Evolutionary conservation across 1,284 basidiomycete genomes (phyloP), one percentile per base, ranked within the genome.

Genomic region (Ustilago esculenta): DNA sequence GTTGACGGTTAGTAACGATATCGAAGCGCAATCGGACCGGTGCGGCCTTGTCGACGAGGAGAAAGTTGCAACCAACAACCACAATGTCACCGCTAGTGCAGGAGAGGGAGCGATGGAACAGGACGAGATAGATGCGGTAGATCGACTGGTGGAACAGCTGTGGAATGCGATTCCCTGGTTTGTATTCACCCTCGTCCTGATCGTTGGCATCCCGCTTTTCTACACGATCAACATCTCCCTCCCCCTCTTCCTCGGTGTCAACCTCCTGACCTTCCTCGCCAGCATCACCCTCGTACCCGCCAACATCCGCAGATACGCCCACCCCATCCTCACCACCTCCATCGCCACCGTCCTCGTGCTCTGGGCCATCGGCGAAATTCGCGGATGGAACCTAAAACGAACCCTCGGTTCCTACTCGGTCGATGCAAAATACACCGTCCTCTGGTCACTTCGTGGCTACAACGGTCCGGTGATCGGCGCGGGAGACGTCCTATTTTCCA

Each of bases 251-350:
- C 53, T 78, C 29, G 50, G 32, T 12, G 43, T 77, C 59, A 76
- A 76, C 50, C 27, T 78, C 30, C 36, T 78, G 12, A 72, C 75
- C 11, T 78, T 78, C 50, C 46, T 77, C 12, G 40, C 20, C 12
- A 25, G 55, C 27, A 78, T 78, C 68, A 65, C 71, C 0, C 24
- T 78, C 24, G 71, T 78, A 2, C 76, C 76, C 1, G 41, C 73
- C 1, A 17, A 15, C 11, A 54, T 77, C 24, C 63, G 76, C 0
- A 57, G 75, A 2, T 78, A 72, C 41, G 45, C 58, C 1, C 76
- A 78, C 27, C 76, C 76, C 12, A 78, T 78, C 47, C 67, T 78
- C 24, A 76, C 69, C 40, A 72, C 67, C 23, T 73, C 72, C 3
- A 21, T 75, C 30, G 53, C 55, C 10, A 77, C 75, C 11, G 57